Conservation (phyloP, 345 rosid genomes). For the Kernera saxatilis region DNA sequence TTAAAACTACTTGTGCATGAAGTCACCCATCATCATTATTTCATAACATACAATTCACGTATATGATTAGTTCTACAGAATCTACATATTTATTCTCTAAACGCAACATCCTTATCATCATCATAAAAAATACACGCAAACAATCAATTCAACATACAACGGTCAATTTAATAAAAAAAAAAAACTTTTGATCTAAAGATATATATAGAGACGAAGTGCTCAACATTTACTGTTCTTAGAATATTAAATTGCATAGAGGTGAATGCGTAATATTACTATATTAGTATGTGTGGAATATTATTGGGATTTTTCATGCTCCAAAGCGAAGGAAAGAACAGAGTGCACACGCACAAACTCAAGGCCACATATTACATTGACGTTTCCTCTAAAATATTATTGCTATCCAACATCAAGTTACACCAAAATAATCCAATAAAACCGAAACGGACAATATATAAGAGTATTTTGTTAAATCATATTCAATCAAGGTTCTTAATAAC, state of each 20-base stretch:
- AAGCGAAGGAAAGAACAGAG: not conserved
- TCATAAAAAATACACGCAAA: too few species aligned
- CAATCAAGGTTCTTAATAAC: not conserved
- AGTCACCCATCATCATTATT: too few species aligned
- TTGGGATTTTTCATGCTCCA: not conserved
- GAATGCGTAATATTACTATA: not conserved
- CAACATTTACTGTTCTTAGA: not conserved
- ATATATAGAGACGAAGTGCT: too few species aligned
- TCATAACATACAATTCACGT: too few species aligned
- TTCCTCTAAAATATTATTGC: not conserved
- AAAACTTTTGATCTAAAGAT: not conserved
- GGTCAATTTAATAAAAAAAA: too few species aligned
- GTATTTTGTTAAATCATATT: not conserved
- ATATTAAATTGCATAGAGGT: not conserved
- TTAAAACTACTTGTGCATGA: too few species aligned
- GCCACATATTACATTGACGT: not conserved
- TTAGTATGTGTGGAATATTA: not conserved
- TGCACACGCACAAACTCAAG: not conserved
- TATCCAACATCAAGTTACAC: not conserved
- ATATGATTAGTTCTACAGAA: too few species aligned
- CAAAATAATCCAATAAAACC: not conserved
- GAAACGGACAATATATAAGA: not conserved
- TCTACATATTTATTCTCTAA: too few species aligned
- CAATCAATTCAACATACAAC: too few species aligned
- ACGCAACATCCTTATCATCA: too few species aligned